A percentile compares a stretch with the other conserved stretches of the same genome.
phyloP scores from a whole-genome alignment of 176 grass and related monocot genomes.

The Cenchrus purpureus region DNA sequence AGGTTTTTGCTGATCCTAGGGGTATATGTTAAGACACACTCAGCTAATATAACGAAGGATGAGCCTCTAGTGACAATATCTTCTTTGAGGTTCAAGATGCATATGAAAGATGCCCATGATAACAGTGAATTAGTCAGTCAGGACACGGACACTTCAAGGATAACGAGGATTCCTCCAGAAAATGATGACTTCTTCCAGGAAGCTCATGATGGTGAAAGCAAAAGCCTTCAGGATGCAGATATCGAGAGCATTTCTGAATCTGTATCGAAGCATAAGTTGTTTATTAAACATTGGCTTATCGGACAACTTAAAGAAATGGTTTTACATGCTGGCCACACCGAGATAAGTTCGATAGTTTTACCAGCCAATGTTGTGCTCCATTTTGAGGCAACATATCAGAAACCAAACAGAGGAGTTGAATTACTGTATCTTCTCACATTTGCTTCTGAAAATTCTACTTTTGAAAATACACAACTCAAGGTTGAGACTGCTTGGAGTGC shows the following conservation, averaged over 20 bases:
- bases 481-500: constrained; percentile 59
- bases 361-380: constrained; percentile 77
- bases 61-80: constrained; percentile 59
- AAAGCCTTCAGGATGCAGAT: constrained; percentile 51
- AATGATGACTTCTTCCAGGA: constrained; percentile 41
- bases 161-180: constrained; percentile 38
- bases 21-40: constrained; percentile 75
- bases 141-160: constrained; percentile 44
- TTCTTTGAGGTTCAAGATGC: constrained; percentile 61
- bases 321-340: constrained; percentile 48
- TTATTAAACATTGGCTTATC: constrained; percentile 80
- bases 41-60: constrained; percentile 59
- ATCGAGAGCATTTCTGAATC: constrained; percentile 51
- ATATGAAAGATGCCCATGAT: constrained; percentile 48
- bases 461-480: constrained; percentile 49
- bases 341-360: constrained; percentile 62
- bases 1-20: constrained; percentile 50
- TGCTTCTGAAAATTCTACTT: constrained; percentile 59
- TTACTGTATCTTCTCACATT: constrained; percentile 70
- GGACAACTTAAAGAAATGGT: constrained; percentile 68
- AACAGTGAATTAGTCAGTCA: constrained; percentile 49
- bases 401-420: constrained; percentile 50
- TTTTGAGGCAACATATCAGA: constrained; percentile 71
- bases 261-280: constrained; percentile 52
- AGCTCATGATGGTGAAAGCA: constrained; percentile 47